phyloP scores from a whole-genome alignment of 2,329 filamentous ascomycete species.

The Colletotrichum abscissum region DNA sequence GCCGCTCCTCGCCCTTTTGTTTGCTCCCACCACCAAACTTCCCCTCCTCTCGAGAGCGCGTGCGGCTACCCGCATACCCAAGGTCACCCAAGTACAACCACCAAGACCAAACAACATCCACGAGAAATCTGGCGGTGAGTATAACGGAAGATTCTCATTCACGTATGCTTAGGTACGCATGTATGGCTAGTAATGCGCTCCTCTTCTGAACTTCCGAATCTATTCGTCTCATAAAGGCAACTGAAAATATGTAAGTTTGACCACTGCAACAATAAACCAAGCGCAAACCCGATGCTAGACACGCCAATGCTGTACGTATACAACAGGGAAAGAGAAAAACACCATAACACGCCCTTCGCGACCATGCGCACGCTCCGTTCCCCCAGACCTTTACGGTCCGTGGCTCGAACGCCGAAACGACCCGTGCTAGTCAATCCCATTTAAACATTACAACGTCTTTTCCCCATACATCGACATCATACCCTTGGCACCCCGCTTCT shows the following conservation, averaged over 20 bases:
- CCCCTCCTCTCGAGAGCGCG: not conserved
- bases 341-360: constrained; percentile 18
- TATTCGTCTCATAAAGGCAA: not conserved
- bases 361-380: not conserved
- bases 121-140: not conserved
- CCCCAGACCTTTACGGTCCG: not conserved
- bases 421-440: constrained; percentile 14
- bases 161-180: no score
- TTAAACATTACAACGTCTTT: constrained; percentile 29
- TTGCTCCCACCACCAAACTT: not conserved
- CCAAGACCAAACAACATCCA: not conserved
- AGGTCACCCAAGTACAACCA: constrained; percentile 11
- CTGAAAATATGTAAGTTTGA: constrained; percentile 12
- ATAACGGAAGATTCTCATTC: no score
- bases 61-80: constrained; percentile 10
- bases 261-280: not conserved
- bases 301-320: constrained; percentile 13
- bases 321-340: constrained; percentile 15
- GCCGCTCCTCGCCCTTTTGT: not conserved
- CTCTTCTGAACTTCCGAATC: not conserved
- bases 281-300: constrained; percentile 20
- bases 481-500: not conserved
- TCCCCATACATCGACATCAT: constrained; percentile 3
- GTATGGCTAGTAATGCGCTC: not conserved
- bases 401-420: constrained; percentile 20